Evolutionary conservation across 1,284 basidiomycete genomes (phyloP).

Genomic region (Apiotrichum veenhuisii): DNA sequence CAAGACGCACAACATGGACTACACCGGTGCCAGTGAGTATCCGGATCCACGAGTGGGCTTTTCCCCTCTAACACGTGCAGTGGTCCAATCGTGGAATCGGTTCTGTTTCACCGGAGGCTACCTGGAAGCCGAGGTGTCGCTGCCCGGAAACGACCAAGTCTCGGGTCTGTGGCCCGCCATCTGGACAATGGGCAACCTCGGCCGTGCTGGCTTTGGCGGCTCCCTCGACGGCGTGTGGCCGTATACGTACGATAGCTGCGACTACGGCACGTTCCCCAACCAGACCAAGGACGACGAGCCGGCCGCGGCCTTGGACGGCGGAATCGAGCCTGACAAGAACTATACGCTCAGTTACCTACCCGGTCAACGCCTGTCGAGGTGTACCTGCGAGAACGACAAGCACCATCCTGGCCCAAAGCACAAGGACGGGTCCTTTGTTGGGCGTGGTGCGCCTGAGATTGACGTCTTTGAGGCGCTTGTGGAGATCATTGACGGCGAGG

Average conservation of each 20-base stretch:
- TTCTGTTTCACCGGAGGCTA: constrained; percentile 43
- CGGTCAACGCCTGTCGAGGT: constrained; percentile 54
- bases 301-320: constrained; percentile 33
- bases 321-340: constrained; percentile 36
- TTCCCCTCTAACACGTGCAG: constrained; percentile 33
- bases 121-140: constrained; percentile 60
- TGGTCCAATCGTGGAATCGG: constrained; percentile 58
- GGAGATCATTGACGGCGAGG: constrained; percentile 10
- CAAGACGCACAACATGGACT: constrained; percentile 68
- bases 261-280: constrained; percentile 71
- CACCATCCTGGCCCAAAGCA: constrained; percentile 63
- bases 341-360: constrained; percentile 46
- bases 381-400: constrained; percentile 56
- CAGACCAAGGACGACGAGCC: constrained; percentile 46
- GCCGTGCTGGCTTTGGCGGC: constrained; percentile 53
- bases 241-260: constrained; percentile 67
- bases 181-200: constrained; percentile 92
- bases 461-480: constrained; percentile 63
- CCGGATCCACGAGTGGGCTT: constrained; percentile 18
- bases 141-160: constrained; percentile 61
- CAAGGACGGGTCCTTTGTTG: constrained; percentile 57
- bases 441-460: constrained; percentile 63
- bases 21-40: constrained; percentile 62
- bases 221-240: constrained; percentile 50
- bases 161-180: constrained; percentile 69